These are phyloP conservation scores for Trichophyton schoenleinii DNA, from an alignment of 2,329 filamentous ascomycete genomes.

Conservation along the genomic window DNA sequence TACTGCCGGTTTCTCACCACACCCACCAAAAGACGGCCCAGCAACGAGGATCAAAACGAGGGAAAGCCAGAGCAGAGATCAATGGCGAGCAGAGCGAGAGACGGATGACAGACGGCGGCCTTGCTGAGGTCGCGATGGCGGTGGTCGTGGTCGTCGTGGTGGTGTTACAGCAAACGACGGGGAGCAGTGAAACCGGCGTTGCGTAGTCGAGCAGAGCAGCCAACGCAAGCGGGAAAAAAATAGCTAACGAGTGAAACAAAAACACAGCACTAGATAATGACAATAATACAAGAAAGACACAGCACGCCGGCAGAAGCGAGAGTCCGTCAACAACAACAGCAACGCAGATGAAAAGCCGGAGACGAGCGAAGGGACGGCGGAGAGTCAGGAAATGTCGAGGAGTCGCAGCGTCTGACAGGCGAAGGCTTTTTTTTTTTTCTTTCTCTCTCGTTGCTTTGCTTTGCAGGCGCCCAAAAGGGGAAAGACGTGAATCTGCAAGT, in stretches of 20 bases:
- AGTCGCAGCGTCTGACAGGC: background rate
- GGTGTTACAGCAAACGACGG: background rate
- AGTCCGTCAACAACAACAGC: background rate
- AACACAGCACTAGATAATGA: background rate
- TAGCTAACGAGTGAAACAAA: background rate
- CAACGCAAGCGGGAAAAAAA: background rate
- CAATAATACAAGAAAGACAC: background rate
- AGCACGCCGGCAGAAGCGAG: background rate
- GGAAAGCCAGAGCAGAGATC: background rate
- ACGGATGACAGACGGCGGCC: background rate
- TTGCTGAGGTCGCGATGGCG: too few relatives aligned
- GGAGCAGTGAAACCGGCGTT: background rate
- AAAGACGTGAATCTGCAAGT: slow-evolving; percentile 4
- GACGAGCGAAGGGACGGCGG: background rate
- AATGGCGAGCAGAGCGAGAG: background rate
- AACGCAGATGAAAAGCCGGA: background rate
- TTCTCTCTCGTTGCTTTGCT: background rate
- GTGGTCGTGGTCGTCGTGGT: background rate
- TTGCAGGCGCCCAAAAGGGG: background rate
- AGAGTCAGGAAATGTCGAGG: background rate
- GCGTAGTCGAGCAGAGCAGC: background rate
- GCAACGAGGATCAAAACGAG: background rate
- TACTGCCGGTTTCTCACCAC: background rate
- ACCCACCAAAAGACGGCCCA: too few relatives aligned
- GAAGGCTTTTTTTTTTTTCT: background rate